Base-by-base conservation (phyloP, 108 stramenopile genomes). In the Cyclotella choctawhatcheeana region DNA sequence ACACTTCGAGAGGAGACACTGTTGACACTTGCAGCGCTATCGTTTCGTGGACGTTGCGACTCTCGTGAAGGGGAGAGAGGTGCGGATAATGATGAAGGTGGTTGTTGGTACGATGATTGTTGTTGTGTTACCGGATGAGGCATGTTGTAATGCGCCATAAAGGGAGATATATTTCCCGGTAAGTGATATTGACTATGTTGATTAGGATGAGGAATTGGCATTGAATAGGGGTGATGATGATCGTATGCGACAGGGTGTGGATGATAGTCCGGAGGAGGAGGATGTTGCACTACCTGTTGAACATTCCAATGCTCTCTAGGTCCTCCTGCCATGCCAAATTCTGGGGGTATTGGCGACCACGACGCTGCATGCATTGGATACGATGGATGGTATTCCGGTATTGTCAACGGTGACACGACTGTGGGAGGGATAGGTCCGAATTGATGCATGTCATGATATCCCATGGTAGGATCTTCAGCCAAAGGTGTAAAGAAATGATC, bases 391-490 rank as follows among this genome's bases (percentile, higher is more conserved):
- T 70, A 59, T 10, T 43, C 26, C 18, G 76, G 62, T 5, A 77
- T 48, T 6, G 68, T 77, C 31, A 70, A 25, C 44, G 76, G 76
- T 14, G 76, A 77, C 0, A 70, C 63, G 2, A 69, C 63, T 24
- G 37, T 60, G 5, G 68, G 35, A 13, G 63, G 61, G 52, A 40
- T 40, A 40, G 37, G 37, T 8, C 37, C 37, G 12, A 8, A 40
- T 40, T 62, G 43, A 44, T 62, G 44, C 16, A 32, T 27, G 33
- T 30, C 25, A 5, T 5, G 33, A 18, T 58, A 52, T 3, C 44
- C 44, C 44, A 45, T 45, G 5, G n/a, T 53, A 1, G 18, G 56
- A 30, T 2, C 53, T 35, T 14, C 54, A 8, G 34, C 34, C 53
- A 44, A 34, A 20, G 22, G 65, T 7, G 65, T 66, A 31, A 55